phyloP scores from a whole-genome alignment of 108 stramenopile species.

The Pelagomonas calceolata region DNA sequence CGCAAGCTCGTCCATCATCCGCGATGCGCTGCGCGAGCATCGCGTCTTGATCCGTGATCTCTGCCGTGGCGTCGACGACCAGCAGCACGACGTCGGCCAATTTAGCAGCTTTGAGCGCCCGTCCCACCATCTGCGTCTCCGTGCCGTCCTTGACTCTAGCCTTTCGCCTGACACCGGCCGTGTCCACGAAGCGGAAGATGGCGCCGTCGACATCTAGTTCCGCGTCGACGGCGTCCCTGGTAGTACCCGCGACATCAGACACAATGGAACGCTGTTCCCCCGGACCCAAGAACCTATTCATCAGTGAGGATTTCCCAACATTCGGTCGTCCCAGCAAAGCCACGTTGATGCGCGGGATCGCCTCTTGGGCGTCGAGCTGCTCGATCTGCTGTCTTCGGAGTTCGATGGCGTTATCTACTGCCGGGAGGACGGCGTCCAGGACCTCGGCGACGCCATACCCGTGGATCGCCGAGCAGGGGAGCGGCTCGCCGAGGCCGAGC shows the following conservation, averaged over 20 bases:
- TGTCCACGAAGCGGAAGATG: conserved; percentile 88
- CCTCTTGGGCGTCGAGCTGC: conserved; percentile 42
- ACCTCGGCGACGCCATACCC: conserved; percentile 88
- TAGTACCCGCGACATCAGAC: conserved; percentile 86
- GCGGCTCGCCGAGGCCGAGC: conserved; percentile 87
- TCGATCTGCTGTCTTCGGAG: conserved; percentile 34
- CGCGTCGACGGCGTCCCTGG: conserved; percentile 92
- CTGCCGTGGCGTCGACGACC: conserved; percentile 85
- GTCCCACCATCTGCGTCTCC: conserved; percentile 96
- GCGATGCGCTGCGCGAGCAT: conserved; percentile 60
- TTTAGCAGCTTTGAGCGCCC: conserved; percentile 83
- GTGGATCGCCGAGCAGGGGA: conserved; percentile 86
- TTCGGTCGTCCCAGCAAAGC: conserved; percentile 94
- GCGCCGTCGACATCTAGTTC: conserved; percentile 70
- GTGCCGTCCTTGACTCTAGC: conserved; percentile 80
- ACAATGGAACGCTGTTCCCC: conserved; percentile 69
- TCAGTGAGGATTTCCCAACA: conserved; percentile 84
- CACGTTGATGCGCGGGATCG: conserved; percentile 57
- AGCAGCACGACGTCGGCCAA: conserved; percentile 87
- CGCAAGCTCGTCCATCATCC: conserved; percentile 89
- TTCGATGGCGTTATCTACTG: conserved; percentile 56
- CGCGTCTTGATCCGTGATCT: conserved; percentile 72
- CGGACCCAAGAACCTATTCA: conserved; percentile 76
- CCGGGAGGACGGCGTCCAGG: conserved; percentile 60
- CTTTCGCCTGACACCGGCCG: conserved; percentile 90